A percentile compares a stretch with the other conserved stretches of the same genome.
phyloP scores from a whole-genome alignment of 2,329 filamentous ascomycete genomes.

The Tolypocladium tropicale region DNA sequence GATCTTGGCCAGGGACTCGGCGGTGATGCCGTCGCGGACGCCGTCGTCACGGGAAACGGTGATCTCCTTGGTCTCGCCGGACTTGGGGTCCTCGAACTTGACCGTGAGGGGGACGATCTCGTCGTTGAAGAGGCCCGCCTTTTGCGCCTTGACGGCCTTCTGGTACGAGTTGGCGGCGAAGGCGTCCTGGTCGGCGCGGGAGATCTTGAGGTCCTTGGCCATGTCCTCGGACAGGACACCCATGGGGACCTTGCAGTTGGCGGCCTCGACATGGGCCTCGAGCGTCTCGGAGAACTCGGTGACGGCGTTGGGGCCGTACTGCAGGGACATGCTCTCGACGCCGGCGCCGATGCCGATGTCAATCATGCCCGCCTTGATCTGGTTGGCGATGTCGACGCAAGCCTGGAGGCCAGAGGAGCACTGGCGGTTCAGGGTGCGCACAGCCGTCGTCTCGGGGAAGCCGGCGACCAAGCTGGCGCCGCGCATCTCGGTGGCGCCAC shows the following conservation, averaged over 20 bases:
- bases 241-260: conserved; percentile 98
- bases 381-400: conserved; percentile 88
- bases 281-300: conserved; percentile 87
- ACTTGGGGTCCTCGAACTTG: conserved; percentile 84
- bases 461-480: conserved; percentile 84
- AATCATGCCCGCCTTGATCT: conserved; percentile 85
- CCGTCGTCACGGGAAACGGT: conserved; percentile 82
- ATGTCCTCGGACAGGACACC: conserved; percentile 87
- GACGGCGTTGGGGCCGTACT: conserved; percentile 85
- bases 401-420: conserved; percentile 91
- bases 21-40: conserved; percentile 73
- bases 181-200: conserved; percentile 68
- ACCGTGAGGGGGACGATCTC: conserved; percentile 84
- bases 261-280: conserved; percentile 68
- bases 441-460: conserved; percentile 76
- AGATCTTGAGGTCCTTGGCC: conserved; percentile 73
- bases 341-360: conserved; percentile 89
- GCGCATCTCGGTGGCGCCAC: conserved; percentile 93
- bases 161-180: conserved; percentile 91
- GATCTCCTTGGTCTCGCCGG: conserved; percentile 72
- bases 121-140: conserved; percentile 80
- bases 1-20: conserved; percentile 85
- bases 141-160: conserved; percentile 78
- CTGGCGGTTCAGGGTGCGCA: conserved; percentile 84
- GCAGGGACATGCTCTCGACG: conserved; percentile 89